phyloP scores from a whole-genome alignment of 176 grass and related monocot genomes.

The Aegilops tauschii region DNA sequence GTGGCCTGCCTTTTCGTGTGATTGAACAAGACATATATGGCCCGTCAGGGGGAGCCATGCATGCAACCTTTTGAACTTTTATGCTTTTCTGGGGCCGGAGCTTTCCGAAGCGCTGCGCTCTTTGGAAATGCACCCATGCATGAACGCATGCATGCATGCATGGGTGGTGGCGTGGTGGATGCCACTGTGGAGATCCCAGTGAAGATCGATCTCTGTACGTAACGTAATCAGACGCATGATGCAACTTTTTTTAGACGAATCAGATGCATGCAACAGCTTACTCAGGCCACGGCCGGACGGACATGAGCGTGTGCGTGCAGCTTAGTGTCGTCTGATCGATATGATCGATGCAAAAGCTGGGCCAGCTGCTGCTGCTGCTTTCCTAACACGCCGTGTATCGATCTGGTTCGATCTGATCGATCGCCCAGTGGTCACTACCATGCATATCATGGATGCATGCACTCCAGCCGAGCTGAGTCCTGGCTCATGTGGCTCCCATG shows the following conservation, averaged over 20 bases:
- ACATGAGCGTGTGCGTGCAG: not conserved
- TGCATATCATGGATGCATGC: not conserved
- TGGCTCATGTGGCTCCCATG: not conserved
- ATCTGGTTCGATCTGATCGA: not conserved
- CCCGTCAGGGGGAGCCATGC: constrained; percentile 33
- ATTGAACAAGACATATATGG: constrained; percentile 48
- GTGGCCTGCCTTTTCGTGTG: constrained; percentile 35
- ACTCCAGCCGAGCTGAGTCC: not conserved
- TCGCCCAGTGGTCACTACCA: constrained; percentile 4
- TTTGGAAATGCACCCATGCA: constrained; percentile 24
- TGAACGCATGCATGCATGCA: not conserved
- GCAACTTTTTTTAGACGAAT: not conserved
- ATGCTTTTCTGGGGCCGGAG: constrained; percentile 27
- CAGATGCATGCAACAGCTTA: not conserved
- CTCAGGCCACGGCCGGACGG: not conserved
- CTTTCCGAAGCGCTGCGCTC: constrained; percentile 5
- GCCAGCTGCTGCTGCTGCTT: not conserved
- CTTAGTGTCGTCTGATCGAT: constrained; percentile 13
- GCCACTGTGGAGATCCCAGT: constrained; percentile 19
- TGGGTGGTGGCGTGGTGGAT: not conserved
- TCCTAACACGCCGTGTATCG: not conserved
- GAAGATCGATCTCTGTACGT: not conserved
- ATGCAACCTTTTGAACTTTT: constrained; percentile 37
- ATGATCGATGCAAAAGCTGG: constrained; percentile 9
- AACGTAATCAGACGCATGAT: not conserved